A percentile compares a stretch with the other conserved stretches of the same genome.
phyloP scores from a whole-genome alignment of 2,329 filamentous ascomycete genomes.

The Calycina herbarum region DNA sequence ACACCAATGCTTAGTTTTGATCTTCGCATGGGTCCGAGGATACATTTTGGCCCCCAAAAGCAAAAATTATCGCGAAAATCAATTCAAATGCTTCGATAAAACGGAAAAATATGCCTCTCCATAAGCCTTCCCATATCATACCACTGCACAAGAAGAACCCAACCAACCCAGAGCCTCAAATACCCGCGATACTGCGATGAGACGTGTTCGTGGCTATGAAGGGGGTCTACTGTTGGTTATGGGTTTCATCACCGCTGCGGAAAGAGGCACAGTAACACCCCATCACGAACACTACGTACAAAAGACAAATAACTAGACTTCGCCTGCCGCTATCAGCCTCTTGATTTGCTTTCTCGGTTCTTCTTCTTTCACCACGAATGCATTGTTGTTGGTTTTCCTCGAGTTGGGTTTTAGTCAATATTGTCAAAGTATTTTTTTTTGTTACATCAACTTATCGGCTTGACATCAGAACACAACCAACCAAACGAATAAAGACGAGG shows the following conservation, averaged over 20 bases:
- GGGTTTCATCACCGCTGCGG: slow-evolving; percentile 3
- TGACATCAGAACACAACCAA: neutral
- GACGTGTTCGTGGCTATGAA: neutral
- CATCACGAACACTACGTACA: neutral
- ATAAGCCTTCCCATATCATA: neutral
- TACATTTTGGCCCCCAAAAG: no score
- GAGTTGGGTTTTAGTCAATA: neutral
- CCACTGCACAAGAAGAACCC: neutral
- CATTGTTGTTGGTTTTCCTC: neutral
- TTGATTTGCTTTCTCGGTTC: neutral
- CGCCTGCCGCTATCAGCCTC: neutral
- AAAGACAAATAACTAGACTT: neutral
- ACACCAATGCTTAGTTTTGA: neutral
- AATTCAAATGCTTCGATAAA: no score
- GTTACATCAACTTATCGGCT: neutral
- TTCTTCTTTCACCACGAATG: neutral
- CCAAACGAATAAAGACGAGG: neutral
- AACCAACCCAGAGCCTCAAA: neutral
- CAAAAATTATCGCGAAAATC: no score
- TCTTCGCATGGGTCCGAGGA: neutral
- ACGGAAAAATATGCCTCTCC: no score
- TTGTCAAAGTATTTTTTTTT: neutral
- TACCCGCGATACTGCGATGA: neutral
- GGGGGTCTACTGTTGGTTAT: neutral
- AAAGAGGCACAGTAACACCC: neutral